These are phyloP conservation scores for Podosphaera xanthii DNA, from an alignment of 2,329 filamentous ascomycete species.

Conservation along the genomic window DNA sequence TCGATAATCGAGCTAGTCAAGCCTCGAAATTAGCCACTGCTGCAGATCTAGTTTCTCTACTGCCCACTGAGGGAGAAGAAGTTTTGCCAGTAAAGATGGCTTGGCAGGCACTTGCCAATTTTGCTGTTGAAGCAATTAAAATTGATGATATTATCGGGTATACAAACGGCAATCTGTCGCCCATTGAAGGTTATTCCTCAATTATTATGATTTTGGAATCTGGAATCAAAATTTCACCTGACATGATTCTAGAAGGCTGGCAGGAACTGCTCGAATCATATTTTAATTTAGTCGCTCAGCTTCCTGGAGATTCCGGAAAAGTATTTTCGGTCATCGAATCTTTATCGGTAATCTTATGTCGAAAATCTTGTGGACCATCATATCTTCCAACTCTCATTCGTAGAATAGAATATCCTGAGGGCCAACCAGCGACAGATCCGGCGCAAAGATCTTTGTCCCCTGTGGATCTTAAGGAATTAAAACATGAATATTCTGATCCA, in stretches of 20 bases:
- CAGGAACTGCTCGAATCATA: slow-evolving; percentile 32
- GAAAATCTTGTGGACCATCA: slow-evolving; percentile 13
- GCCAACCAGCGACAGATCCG: slow-evolving; percentile 39
- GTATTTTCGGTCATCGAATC: slow-evolving; percentile 49
- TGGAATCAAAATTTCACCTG: slow-evolving; percentile 24
- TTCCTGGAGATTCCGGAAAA: slow-evolving; percentile 44
- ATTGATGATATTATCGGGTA: slow-evolving; percentile 5
- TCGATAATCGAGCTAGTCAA: slow-evolving; percentile 19
- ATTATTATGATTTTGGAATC: slow-evolving; percentile 42
- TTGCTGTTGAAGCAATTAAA: slow-evolving; percentile 9
- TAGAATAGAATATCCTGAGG: slow-evolving; percentile 30
- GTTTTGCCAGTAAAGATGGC: slow-evolving; percentile 12
- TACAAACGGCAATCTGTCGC: slow-evolving; percentile 21
- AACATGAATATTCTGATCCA: slow-evolving; percentile 29
- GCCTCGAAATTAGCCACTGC: slow-evolving; percentile 19
- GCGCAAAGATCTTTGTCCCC: slow-evolving; percentile 26
- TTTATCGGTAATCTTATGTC: slow-evolving; percentile 31
- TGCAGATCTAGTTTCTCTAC: slow-evolving; percentile 10
- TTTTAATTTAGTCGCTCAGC: slow-evolving; percentile 30
- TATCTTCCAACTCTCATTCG: slow-evolving; percentile 13
- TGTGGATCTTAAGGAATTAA: slow-evolving; percentile 7
- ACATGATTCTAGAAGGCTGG: slow-evolving; percentile 18
- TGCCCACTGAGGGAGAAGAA: slow-evolving; percentile 7
- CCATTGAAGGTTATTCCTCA: slow-evolving; percentile 48
- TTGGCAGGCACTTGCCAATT: slow-evolving; percentile 14